Base-by-base conservation (phyloP, 768 basidiomycete genomes). In the Russula emetica region DNA sequence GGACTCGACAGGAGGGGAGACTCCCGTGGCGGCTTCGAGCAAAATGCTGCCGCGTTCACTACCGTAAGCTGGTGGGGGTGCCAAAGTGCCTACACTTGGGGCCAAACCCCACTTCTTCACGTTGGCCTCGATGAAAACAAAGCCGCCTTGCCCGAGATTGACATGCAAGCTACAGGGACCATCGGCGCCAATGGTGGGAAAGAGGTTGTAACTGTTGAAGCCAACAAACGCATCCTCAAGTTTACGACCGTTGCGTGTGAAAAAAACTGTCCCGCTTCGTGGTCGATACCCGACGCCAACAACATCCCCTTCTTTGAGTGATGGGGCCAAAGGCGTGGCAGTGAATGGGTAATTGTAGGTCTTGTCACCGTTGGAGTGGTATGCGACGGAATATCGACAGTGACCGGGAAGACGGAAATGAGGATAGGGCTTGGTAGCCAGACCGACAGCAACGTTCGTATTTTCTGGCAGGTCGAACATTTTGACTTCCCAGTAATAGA, bases 31-130 rank as follows among this genome's bases (percentile, higher is more conserved):
- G 1, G 94, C 90, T 74, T 97, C 94, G 2, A 99, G 81, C 10
- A 99, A 79, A 62, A 99, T 98, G 72, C 93, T 96, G 9, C 96
- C 97, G 13, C 94, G 83, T 74, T 99, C 97, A 70, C 91, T 94
- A 20, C 97, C 97, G 75, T 98, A 98, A 0, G 97, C 95, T 6
- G 97, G 97, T 32, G 97, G 97, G 18, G 97, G 97, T 1, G 96
- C 96, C 11, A 98, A 82, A 0, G 97, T 98, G 53, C 97, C 97
- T 16, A 95, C 88, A 73, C 94, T 97, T 9, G 97, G 97, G 38
- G 97, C 97, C 36, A 98, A 76, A 20, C 97, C 97, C 97, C 97
- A 99, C 74, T 98, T 98, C 82, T 99, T 99, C 66, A 99, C 97
- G 72, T 99, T 98, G 38, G 97, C 97, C 77, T 99, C 97, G 71